These are phyloP conservation scores for Aurantiochytrium sp. DNA, from an alignment of 108 stramenopile genomes.

Conservation along the genomic window DNA sequence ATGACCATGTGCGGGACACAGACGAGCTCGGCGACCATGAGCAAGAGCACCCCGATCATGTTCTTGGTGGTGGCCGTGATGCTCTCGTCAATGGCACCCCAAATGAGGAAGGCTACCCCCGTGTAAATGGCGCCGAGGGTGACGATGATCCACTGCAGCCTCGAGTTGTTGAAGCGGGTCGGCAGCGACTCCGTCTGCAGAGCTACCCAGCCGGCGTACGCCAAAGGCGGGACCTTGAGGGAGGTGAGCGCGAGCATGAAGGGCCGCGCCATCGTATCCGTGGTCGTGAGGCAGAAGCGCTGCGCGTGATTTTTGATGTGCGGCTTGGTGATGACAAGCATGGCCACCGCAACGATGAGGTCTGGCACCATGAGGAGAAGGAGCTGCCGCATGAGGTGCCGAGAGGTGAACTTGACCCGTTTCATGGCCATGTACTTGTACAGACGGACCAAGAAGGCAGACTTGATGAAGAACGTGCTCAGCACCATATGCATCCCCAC, in stretches of 20 bases:
- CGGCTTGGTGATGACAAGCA: neutral
- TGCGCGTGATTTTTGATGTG: neutral
- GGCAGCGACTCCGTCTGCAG: neutral
- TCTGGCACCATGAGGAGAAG: neutral
- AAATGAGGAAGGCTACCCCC: neutral
- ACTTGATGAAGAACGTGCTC: neutral
- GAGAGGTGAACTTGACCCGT: neutral
- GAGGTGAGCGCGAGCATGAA: neutral
- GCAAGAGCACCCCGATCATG: neutral
- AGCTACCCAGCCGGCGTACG: neutral
- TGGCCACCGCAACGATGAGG: neutral
- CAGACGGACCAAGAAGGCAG: neutral
- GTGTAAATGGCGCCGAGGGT: neutral
- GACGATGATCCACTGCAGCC: neutral
- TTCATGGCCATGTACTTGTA: conserved; percentile 6
- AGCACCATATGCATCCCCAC: neutral
- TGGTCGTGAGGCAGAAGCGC: neutral
- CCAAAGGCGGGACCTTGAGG: neutral
- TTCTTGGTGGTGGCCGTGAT: neutral
- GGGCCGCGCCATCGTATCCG: neutral
- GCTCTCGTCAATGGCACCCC: neutral
- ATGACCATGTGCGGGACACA: neutral
- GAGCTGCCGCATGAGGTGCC: neutral
- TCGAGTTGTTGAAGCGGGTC: neutral
- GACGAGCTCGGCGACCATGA: neutral